These are phyloP conservation scores for Castanospermum australe DNA, from an alignment of 306 rosid species.

Conservation along the genomic window DNA sequence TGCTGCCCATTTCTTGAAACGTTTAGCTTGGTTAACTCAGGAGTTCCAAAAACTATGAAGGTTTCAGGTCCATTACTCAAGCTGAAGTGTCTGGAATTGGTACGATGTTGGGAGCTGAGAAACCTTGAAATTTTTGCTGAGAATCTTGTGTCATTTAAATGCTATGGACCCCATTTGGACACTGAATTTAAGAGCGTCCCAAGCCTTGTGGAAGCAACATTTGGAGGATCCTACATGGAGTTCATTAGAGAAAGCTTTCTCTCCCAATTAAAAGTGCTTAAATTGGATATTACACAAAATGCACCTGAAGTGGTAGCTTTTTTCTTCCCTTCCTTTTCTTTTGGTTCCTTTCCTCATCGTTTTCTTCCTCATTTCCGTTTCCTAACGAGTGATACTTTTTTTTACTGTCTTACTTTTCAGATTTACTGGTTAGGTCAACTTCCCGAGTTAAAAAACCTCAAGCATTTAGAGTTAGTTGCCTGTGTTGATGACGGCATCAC, in stretches of 20 bases:
- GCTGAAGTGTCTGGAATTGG: constrained; percentile 26
- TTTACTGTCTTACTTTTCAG: constrained; percentile 17
- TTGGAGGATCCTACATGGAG: constrained; percentile 31
- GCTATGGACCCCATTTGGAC: constrained; percentile 28
- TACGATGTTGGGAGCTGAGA: constrained; percentile 25
- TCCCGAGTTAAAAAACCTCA: constrained; percentile 26
- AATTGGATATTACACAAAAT: constrained; percentile 33
- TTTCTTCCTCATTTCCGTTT: too few species aligned
- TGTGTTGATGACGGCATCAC: constrained; percentile 24
- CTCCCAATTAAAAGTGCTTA: constrained; percentile 34
- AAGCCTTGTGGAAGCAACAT: constrained; percentile 32
- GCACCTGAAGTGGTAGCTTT: constrained; percentile 22
- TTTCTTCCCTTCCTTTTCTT: neutral
- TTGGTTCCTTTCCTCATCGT: neutral
- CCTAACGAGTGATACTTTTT: neutral
- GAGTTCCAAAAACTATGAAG: constrained; percentile 31
- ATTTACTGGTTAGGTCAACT: constrained; percentile 22
- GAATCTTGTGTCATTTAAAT: constrained; percentile 29
- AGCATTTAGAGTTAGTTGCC: constrained; percentile 33
- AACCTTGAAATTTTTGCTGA: constrained; percentile 33
- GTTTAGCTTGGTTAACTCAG: constrained; percentile 18
- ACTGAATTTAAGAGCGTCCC: constrained; percentile 27
- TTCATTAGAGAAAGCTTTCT: constrained; percentile 25
- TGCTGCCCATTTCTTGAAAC: constrained; percentile 32
- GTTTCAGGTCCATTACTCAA: constrained; percentile 26